These are phyloP conservation scores for Jackrogersella minutella DNA, from an alignment of 495 filamentous ascomycete species.

Conservation along the genomic window DNA sequence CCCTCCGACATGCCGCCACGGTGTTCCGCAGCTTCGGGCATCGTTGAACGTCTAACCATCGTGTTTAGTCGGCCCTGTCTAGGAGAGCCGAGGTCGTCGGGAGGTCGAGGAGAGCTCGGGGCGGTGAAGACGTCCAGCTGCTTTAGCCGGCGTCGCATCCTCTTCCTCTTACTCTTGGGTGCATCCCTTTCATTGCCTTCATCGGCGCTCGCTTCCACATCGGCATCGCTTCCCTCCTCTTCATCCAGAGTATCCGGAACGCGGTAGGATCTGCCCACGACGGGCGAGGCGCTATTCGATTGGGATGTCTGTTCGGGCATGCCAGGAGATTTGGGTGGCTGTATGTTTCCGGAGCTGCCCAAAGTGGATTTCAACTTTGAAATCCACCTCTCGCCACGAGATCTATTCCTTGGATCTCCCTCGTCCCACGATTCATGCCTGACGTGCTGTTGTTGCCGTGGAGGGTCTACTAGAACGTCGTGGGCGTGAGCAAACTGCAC, in stretches of 20 bases:
- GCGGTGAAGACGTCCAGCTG: constrained; percentile 56
- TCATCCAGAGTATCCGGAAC: constrained; percentile 63
- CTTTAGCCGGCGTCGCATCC: constrained; percentile 60
- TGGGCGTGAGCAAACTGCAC: constrained; percentile 71
- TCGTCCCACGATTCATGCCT: constrained; percentile 65
- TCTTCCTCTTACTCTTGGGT: constrained; percentile 59
- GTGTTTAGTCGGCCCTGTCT: constrained; percentile 54
- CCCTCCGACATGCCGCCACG: constrained; percentile 85
- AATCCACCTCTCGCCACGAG: constrained; percentile 70
- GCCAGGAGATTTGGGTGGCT: constrained; percentile 54
- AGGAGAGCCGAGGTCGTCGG: constrained; percentile 45
- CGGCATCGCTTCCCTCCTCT: constrained; percentile 72
- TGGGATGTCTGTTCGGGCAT: constrained; percentile 44
- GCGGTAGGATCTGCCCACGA: constrained; percentile 51
- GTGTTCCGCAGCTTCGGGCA: constrained; percentile 71
- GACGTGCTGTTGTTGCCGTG: constrained; percentile 58
- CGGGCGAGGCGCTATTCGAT: constrained; percentile 54
- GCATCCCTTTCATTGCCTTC: constrained; percentile 59
- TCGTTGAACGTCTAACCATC: constrained; percentile 71
- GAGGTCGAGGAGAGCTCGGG: constrained; percentile 48
- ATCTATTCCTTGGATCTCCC: constrained; percentile 63
- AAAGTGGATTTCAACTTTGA: constrained; percentile 70
- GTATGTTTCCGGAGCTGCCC: constrained; percentile 50
- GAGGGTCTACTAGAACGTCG: constrained; percentile 54
- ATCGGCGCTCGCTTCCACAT: constrained; percentile 75